Percentiles rank a stretch among this genome's conserved stretches.
Conservation (phyloP, 192 early-diverging fungal species). For the Coemansia sp. region DNA sequence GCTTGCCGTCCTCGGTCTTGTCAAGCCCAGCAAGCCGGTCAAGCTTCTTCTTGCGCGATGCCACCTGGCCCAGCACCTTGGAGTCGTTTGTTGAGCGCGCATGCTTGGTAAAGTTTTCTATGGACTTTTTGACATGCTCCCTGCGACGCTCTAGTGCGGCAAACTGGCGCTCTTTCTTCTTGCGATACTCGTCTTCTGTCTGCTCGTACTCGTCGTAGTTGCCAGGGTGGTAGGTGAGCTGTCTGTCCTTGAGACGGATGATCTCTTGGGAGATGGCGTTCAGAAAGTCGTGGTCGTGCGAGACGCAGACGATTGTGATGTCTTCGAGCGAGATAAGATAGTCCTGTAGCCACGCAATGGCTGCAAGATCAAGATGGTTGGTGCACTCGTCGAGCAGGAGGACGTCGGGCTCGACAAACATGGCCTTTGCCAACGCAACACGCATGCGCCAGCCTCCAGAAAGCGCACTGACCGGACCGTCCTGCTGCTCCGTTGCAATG, state of each 20-base stretch:
- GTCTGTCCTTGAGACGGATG: conserved; percentile 71
- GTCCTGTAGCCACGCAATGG: conserved; percentile 89
- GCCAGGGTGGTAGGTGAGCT: conserved; percentile 75
- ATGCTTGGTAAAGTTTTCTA: conserved; percentile 72
- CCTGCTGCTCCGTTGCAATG: conserved; percentile 64
- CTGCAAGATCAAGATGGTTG: conserved; percentile 86
- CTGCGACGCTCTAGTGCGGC: conserved; percentile 69
- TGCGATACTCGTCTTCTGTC: conserved; percentile 70
- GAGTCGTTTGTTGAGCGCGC: conserved; percentile 79
- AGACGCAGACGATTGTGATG: conserved; percentile 82
- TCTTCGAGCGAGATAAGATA: conserved; percentile 65
- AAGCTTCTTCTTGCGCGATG: conserved; percentile 78
- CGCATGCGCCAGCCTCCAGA: conserved; percentile 90
- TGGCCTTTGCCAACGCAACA: conserved; percentile 80
- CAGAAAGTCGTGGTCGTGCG: conserved; percentile 87
- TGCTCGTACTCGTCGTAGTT: conserved; percentile 86
- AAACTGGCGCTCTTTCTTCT: conserved; percentile 65
- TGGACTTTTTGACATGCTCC: conserved; percentile 75
- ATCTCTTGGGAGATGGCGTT: conserved; percentile 76
- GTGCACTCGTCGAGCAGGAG: conserved; percentile 89
- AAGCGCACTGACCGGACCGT: conserved; percentile 63
- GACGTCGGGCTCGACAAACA: conserved; percentile 80
- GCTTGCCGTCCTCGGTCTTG: conserved; percentile 66
- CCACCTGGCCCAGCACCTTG: conserved; percentile 74
- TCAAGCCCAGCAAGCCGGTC: conserved; percentile 65